Conservation (phyloP, 164 flowering plant genomes). For the Magnolia sinica region DNA sequence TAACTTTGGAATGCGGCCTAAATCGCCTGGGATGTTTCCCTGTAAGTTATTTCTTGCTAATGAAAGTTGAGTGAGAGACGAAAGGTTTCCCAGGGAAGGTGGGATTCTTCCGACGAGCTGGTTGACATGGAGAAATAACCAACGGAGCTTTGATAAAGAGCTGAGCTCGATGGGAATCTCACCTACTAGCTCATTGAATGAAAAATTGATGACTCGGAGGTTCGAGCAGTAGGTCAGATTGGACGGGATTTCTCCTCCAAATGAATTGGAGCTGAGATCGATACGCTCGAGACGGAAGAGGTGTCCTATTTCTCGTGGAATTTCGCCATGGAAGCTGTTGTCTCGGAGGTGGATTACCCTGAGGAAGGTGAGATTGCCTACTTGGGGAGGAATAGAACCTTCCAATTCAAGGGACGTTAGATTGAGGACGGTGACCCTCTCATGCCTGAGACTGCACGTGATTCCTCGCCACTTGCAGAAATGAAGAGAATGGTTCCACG, state of each 20-base stretch:
- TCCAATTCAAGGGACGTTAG: not conserved
- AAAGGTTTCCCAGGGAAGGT: too few species aligned
- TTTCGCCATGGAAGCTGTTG: not conserved
- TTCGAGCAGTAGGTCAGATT: constrained; percentile 1
- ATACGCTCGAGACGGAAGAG: not conserved
- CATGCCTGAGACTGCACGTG: not conserved
- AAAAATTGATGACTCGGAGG: not conserved
- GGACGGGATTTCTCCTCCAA: not conserved
- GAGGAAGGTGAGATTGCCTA: constrained; percentile 13
- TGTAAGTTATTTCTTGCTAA: too few species aligned
- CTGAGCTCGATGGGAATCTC: too few species aligned
- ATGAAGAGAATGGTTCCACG: constrained; percentile 8
- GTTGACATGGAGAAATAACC: too few species aligned
- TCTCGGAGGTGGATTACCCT: not conserved
- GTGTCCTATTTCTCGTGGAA: constrained; percentile 8
- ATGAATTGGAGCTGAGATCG: not conserved
- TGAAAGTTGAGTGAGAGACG: too few species aligned
- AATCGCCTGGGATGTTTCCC: too few species aligned
- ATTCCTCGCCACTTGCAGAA: not conserved
- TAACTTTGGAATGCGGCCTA: too few species aligned
- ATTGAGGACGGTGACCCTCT: not conserved
- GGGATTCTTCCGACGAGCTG: too few species aligned
- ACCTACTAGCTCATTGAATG: not conserved
- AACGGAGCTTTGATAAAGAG: too few species aligned
- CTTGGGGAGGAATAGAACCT: constrained; percentile 10